phyloP scores from a whole-genome alignment of 495 filamentous ascomycete genomes.

The Chlorociboria aeruginascens region DNA sequence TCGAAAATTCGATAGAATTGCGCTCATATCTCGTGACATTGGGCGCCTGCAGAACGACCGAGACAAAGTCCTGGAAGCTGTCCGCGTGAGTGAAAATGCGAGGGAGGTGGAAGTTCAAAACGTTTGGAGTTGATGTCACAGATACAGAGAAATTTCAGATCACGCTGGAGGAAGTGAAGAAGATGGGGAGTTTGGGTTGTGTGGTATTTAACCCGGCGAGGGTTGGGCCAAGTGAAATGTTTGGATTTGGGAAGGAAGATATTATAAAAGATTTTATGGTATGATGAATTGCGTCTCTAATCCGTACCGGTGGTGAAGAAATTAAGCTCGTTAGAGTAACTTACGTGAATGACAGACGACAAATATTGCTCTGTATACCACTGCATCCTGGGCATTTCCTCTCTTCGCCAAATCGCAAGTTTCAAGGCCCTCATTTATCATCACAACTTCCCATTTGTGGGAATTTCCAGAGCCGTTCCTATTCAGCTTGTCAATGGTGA shows the following conservation, averaged over 20 bases:
- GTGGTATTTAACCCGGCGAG: conserved; percentile 32
- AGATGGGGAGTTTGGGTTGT: conserved; percentile 21
- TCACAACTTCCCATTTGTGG: conserved; percentile 26
- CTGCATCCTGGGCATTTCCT: conserved; percentile 25
- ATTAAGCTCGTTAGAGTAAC: no score
- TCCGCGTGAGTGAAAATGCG: not conserved
- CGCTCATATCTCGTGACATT: conserved; percentile 25
- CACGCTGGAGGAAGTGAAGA: conserved; percentile 22
- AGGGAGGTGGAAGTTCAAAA: conserved; percentile 18
- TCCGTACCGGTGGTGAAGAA: not conserved
- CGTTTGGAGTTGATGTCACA: conserved; percentile 23
- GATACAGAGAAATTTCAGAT: conserved; percentile 15
- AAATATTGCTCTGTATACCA: conserved; percentile 25
- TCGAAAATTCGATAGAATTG: conserved; percentile 26
- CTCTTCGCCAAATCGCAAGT: conserved; percentile 17
- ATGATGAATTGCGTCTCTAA: not conserved
- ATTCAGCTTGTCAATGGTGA: conserved; percentile 29
- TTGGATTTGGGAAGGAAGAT: conserved; percentile 21
- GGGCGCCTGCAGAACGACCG: conserved; percentile 23
- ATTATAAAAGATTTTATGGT: conserved; percentile 31
- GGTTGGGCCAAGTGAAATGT: conserved; percentile 19
- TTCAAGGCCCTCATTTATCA: conserved; percentile 25
- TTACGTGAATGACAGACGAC: no score
- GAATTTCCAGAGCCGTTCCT: conserved; percentile 24
- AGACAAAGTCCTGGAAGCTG: conserved; percentile 15